These are phyloP conservation scores for Agastache rugosa DNA, from an alignment of 257 asterid species.

Conservation along the genomic window DNA sequence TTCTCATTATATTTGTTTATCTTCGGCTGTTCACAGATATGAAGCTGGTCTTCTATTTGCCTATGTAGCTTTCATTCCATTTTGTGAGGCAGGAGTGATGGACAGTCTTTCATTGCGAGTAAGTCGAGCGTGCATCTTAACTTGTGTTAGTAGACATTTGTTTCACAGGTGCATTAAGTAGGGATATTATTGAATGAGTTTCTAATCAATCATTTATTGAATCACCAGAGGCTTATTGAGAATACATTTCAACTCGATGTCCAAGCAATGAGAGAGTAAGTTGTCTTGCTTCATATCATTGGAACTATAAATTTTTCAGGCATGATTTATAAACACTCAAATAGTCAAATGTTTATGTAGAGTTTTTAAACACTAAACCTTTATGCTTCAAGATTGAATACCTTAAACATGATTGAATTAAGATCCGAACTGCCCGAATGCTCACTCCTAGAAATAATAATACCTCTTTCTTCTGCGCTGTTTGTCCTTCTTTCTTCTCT, in stretches of 20 bases:
- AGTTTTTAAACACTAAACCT: not conserved
- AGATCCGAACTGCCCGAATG: too few relatives aligned
- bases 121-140: slow-evolving; percentile 36
- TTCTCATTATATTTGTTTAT: slow-evolving; percentile 8
- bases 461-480: too few relatives aligned
- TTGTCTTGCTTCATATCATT: slow-evolving; percentile 13
- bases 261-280: slow-evolving; percentile 91
- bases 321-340: slow-evolving; percentile 17
- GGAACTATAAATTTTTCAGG: not conserved
- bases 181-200: slow-evolving; percentile 3
- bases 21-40: slow-evolving; percentile 56
- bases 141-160: slow-evolving; percentile 5
- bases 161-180: slow-evolving; percentile 17
- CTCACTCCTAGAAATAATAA: too few relatives aligned
- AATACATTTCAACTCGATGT: slow-evolving; percentile 86
- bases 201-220: slow-evolving; percentile 21
- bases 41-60: slow-evolving; percentile 96
- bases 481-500: too few relatives aligned
- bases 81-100: slow-evolving; percentile 83
- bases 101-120: slow-evolving; percentile 88
- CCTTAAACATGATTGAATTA: not conserved
- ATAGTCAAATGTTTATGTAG: not conserved
- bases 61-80: slow-evolving; percentile 77
- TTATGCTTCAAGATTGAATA: not conserved
- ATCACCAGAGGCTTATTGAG: slow-evolving; percentile 86